Conservation (phyloP, 768 basidiomycete genomes). For the Mrakia gelida region DNA sequence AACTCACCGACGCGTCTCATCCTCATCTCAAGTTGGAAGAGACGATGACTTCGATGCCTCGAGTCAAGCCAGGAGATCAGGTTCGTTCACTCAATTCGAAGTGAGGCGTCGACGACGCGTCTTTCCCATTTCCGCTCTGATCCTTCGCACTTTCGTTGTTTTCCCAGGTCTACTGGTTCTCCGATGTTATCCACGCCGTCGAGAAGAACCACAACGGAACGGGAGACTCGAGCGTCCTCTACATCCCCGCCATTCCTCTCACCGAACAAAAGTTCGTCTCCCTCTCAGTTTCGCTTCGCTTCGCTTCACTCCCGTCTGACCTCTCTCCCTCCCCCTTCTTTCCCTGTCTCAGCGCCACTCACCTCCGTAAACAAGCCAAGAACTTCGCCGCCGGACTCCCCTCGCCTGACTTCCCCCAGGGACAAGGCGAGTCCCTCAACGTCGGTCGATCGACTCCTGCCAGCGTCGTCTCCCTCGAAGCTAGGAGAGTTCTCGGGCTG, state of each 20-base stretch:
- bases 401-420: constrained; percentile 28
- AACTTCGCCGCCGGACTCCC: not conserved
- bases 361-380: constrained; percentile 7
- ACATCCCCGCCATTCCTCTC: constrained; percentile 43
- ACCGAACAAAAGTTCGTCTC: constrained; percentile 37
- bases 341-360: not conserved
- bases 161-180: constrained; percentile 25
- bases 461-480: not conserved
- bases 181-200: constrained; percentile 56
- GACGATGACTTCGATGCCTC: constrained; percentile 59
- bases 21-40: constrained; percentile 59
- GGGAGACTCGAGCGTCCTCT: constrained; percentile 40
- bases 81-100: constrained; percentile 46
- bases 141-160: not conserved
- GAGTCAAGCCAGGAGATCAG: constrained; percentile 65
- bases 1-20: constrained; percentile 55
- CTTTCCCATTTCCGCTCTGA: not conserved
- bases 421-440: constrained; percentile 29
- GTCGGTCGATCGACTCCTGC: constrained; percentile 10
- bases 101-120: too few relatives aligned
- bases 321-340: not conserved
- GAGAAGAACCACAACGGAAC: constrained; percentile 55
- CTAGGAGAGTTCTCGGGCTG: constrained; percentile 16
- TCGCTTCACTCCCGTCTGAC: not conserved
- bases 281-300: not conserved